Conservation (phyloP, 805 yeast species). For the Starmerella bombi region DNA sequence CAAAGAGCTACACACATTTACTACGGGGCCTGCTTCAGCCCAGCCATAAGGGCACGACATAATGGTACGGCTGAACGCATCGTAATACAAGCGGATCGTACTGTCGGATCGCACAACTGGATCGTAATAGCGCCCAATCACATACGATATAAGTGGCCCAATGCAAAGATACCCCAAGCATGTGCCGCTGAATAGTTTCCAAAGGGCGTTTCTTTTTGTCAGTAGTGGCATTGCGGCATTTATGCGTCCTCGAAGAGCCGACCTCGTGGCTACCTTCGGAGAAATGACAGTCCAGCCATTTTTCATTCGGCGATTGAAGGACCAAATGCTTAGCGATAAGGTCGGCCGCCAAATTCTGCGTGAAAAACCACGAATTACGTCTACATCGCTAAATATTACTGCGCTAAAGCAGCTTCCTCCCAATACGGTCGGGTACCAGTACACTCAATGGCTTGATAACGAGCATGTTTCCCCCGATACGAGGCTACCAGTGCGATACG, state of each 20-base stretch:
- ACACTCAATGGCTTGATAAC: slow-evolving; percentile 63
- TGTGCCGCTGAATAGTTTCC: slow-evolving; percentile 54
- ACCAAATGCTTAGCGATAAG: slow-evolving; percentile 60
- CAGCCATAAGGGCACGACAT: too few relatives aligned
- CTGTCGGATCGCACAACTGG: too few relatives aligned
- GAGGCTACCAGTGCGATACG: slow-evolving; percentile 72
- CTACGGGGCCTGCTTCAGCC: too few relatives aligned
- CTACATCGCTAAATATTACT: slow-evolving; percentile 52
- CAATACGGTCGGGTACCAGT: slow-evolving; percentile 66
- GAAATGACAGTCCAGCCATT: slow-evolving; percentile 74
- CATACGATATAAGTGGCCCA: too few relatives aligned
- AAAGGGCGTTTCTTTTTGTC: slow-evolving; percentile 47
- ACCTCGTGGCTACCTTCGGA: slow-evolving; percentile 40
- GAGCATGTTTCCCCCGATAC: slow-evolving; percentile 94
- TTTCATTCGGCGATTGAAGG: slow-evolving; percentile 48
- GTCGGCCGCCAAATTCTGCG: slow-evolving; percentile 64
- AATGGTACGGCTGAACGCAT: too few relatives aligned
- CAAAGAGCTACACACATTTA: too few relatives aligned
- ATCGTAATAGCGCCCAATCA: too few relatives aligned
- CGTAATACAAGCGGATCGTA: too few relatives aligned
- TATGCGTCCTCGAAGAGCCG: slow-evolving; percentile 30
- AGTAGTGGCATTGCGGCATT: slow-evolving; percentile 70
- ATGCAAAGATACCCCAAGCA: slow-evolving; percentile 17
- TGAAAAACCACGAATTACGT: slow-evolving; percentile 74
- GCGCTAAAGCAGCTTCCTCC: slow-evolving; percentile 46